Conservation (phyloP, 2,329 filamentous ascomycete genomes). For the Simplicillium aogashimaense region DNA sequence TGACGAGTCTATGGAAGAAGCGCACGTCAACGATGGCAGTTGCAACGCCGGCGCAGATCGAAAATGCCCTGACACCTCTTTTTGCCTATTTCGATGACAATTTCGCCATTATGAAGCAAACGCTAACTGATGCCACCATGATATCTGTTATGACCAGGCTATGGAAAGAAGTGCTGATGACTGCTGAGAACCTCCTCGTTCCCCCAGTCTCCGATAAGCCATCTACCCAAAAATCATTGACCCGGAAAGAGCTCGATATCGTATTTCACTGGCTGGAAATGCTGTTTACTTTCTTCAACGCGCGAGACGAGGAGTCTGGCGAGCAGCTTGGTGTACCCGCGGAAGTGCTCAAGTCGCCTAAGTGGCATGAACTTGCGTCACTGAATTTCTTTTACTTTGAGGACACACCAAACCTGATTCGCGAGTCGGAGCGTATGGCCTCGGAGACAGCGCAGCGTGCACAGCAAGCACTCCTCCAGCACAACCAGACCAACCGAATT, state of each 20-base stretch:
- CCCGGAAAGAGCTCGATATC: slow-evolving; percentile 81
- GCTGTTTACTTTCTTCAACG: slow-evolving; percentile 91
- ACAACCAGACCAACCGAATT: slow-evolving; percentile 38
- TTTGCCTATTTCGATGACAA: slow-evolving; percentile 97
- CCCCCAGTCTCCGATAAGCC: slow-evolving; percentile 93
- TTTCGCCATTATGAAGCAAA: slow-evolving; percentile 98
- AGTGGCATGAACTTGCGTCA: slow-evolving; percentile 94
- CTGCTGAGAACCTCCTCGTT: slow-evolving; percentile 81
- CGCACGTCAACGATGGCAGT: slow-evolving; percentile 43
- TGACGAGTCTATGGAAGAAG: slow-evolving; percentile 61
- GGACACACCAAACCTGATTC: slow-evolving; percentile 78
- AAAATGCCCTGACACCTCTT: slow-evolving; percentile 71
- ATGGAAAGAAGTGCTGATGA: slow-evolving; percentile 95
- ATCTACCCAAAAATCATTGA: slow-evolving; percentile 73
- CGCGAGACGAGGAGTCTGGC: slow-evolving; percentile 69
- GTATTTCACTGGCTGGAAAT: slow-evolving; percentile 91
- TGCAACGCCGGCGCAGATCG: slow-evolving; percentile 63
- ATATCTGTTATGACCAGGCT: slow-evolving; percentile 94
- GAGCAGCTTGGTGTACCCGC: slow-evolving; percentile 81
- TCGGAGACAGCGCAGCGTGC: slow-evolving; percentile 68
- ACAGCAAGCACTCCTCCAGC: slow-evolving; percentile 55
- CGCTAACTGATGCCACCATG: slow-evolving; percentile 92
- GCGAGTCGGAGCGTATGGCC: slow-evolving; percentile 94
- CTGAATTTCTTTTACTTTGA: slow-evolving; percentile 99
- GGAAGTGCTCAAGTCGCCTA: slow-evolving; percentile 89